Base-by-base conservation (phyloP, 129 eudicot species). In the Erigeron canadensis region DNA sequence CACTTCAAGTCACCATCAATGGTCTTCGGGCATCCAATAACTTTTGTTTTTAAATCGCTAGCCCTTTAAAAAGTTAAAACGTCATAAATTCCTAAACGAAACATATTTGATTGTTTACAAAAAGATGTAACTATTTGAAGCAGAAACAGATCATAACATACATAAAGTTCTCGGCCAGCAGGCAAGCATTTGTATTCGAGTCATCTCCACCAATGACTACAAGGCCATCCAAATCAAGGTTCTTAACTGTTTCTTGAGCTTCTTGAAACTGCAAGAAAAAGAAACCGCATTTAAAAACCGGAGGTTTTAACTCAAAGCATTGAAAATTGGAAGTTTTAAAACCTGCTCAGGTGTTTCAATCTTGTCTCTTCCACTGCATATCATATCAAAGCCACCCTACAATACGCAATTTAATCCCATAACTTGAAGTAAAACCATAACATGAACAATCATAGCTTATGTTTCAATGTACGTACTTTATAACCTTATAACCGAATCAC, bases 381-480 rank as follows among this genome's bases (percentile, higher is more conserved):
- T 95, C 94, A 95, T 95, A 77, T 95, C 99, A 84, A 95, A 95
- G 55, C 99, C 99, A 69, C 99, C 98, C 98, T 94, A 80, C 23
- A 79, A 73, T 15, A 68, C 45, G 22, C 51, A 34, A 16, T 43
- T n/a, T n/a, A 42, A 76, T 56, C 15, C 1, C 16, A 57, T 4
- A 75, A 13, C 50, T 59, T 59, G 28, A 78, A 7, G 66, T 69
- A 50, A 56, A 39, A 62, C 2, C 61, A 21, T 17, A 58, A 63
- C 63, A 69, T 0, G 40, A 48, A 5, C 61, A 67, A 13, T 16
- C 69, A 72, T 22, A 5, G n/a, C 67, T 23, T 16, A 63, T 61
- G 43, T 2, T 47, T 12, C n/a, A 3, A 10, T 13, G 39, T 48
- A 50, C n/a, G 39, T 48, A 50, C 6, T 10, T 46, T 19, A 21